Evolutionary conservation across 2,329 filamentous ascomycete genomes (phyloP), one percentile per base, ranked within the genome.

Genomic region (Aspergillus candidus): DNA sequence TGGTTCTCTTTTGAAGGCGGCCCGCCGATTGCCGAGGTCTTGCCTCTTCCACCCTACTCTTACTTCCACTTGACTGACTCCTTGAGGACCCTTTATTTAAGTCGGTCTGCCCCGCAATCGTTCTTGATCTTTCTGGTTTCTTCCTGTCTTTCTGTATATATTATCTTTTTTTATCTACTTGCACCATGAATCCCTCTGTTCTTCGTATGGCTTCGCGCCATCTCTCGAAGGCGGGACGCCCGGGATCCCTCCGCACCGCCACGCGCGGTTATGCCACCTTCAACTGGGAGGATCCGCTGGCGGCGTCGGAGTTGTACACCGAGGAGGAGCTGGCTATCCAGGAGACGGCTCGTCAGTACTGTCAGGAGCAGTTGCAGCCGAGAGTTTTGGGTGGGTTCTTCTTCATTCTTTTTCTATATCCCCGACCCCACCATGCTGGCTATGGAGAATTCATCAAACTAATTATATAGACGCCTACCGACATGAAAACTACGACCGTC

Each of bases 291-390:
- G 93, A 98, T 62, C 90, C 93, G 14, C 74, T 98, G 46, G 78
- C 77, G 18, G 76, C 83, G 31, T 82, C 81, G 58, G 84, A 81
- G 59, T 71, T 95, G 35, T 78, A 89, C 59, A 95, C 89, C 1
- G 87, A 94, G 53, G 93, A 98, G 48, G 93, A 98, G 68, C 64
- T 88, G 52, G 88, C 90, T 11, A 91, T 98, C 54, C 77, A 85
- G 34, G 88, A 96, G 58, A 94, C 88, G 5, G 91, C 91, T 30
- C 86, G 94, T 68, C 79, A 87, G 49, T 98, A 97, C 62, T 97
- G 90, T 64, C 91, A 97, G 67, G 90, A 97, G 65, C 80, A 80
- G 48, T 75, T 98, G 71, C 73, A 86, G 34, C 93, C 93, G 40
- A 77, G 91, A 52, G 85, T 98, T 40, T 75, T 96, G 47, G 84